A percentile compares a stretch with the other conserved stretches of the same genome.
Conservation (phyloP, 371 early-diverging fungal species). For the Syncephalis plumigaleata region DNA sequence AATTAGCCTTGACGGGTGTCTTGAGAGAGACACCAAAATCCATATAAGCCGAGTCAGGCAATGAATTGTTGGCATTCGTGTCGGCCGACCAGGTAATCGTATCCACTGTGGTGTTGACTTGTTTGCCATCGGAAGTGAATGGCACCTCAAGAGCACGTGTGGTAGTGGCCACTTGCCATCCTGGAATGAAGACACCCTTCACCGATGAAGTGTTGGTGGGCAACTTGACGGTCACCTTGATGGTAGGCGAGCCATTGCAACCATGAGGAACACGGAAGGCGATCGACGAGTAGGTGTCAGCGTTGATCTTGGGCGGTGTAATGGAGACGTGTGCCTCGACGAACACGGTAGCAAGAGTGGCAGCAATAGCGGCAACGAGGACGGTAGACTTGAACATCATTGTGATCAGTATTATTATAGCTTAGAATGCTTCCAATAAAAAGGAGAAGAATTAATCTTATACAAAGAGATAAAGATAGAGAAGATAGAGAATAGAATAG, state of each 20-base stretch:
- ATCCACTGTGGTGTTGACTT: slow-evolving; percentile 9
- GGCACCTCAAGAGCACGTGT: slow-evolving; percentile 11
- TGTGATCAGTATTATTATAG: no score
- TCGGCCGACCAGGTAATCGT: slow-evolving; percentile 11
- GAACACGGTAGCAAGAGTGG: no score
- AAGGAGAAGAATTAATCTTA: no score
- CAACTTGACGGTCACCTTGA: slow-evolving; percentile 10
- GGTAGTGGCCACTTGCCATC: slow-evolving; percentile 9
- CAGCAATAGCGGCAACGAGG: no score
- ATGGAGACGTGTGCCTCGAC: no score
- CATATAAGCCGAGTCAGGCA: slow-evolving; percentile 10
- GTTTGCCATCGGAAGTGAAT: slow-evolving; percentile 6
- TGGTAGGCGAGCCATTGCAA: slow-evolving; percentile 13
- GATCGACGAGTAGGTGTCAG: slow-evolving; percentile 3
- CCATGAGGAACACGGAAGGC: slow-evolving; percentile 14
- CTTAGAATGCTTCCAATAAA: no score
- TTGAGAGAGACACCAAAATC: slow-evolving; percentile 14
- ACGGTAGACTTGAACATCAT: no score
- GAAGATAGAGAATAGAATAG: no score
- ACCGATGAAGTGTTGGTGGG: slow-evolving; percentile 10
- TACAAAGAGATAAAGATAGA: no score
- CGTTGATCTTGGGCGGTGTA: no score
- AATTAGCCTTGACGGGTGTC: slow-evolving; percentile 8
- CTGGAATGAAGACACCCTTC: slow-evolving; percentile 10
- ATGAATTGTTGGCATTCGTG: background rate